Conservation (phyloP, 768 basidiomycete species). For the Collybia sordida region DNA sequence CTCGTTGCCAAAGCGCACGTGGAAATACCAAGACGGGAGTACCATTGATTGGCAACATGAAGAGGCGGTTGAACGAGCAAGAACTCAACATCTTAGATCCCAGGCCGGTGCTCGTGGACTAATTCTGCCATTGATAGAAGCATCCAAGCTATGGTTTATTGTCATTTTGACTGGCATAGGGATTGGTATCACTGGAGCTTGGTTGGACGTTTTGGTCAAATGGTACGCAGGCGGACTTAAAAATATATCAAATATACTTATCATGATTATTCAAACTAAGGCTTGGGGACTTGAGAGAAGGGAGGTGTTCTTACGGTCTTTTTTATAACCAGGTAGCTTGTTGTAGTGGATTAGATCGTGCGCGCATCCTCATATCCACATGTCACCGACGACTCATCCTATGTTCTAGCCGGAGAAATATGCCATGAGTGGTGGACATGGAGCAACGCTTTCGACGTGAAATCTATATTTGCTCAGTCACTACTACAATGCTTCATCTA, state of each 20-base stretch:
- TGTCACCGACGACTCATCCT: constrained; percentile 1
- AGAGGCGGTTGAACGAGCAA: constrained; percentile 60
- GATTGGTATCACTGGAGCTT: constrained; percentile 67
- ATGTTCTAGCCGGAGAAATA: constrained; percentile 55
- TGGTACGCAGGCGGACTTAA: constrained; percentile 44
- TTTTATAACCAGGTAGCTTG: constrained; percentile 73
- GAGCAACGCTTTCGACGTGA: constrained; percentile 57
- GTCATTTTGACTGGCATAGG: constrained; percentile 65
- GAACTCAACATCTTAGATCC: constrained; percentile 45
- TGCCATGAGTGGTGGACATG: constrained; percentile 70
- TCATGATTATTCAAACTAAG: constrained; percentile 28
- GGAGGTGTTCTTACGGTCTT: constrained; percentile 65
- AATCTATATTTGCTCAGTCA: constrained; percentile 57
- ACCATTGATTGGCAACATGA: constrained; percentile 73
- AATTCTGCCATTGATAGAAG: constrained; percentile 53
- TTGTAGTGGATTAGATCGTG: constrained; percentile 65
- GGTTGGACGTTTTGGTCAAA: constrained; percentile 72
- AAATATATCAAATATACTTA: background rate
- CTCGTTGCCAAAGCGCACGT: constrained; percentile 24
- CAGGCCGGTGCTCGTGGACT: constrained; percentile 58
- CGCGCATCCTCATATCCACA: constrained; percentile 20
- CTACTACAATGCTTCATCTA: constrained; percentile 67
- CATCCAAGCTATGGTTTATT: constrained; percentile 65
- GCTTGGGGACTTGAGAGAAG: constrained; percentile 70
- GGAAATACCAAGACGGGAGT: constrained; percentile 56